These are phyloP conservation scores for Pleurotus platypus DNA, from an alignment of 768 basidiomycete genomes.

Conservation along the genomic window DNA sequence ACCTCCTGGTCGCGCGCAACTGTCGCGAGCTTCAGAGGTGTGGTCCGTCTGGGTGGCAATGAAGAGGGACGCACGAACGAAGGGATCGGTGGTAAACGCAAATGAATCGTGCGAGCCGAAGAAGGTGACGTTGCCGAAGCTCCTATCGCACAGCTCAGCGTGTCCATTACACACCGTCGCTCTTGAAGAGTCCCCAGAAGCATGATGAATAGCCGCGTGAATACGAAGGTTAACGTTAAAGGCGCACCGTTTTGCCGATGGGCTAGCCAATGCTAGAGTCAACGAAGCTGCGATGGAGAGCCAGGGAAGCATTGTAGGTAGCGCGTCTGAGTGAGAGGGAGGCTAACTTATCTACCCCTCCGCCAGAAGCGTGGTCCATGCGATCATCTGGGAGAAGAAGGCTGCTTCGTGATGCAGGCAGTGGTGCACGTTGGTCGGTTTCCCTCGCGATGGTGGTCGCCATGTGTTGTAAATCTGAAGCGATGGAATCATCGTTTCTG, in stretches of 20 bases:
- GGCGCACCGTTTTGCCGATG: not conserved
- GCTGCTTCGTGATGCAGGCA: no score
- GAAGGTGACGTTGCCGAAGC: constrained; percentile 49
- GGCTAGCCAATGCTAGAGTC: not conserved
- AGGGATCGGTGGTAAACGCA: constrained; percentile 43
- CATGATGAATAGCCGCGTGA: not conserved
- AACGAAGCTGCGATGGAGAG: not conserved
- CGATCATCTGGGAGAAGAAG: no score
- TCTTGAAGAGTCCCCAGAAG: constrained; percentile 18
- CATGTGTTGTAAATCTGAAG: no score
- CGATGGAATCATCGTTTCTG: no score
- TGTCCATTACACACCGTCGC: constrained; percentile 62
- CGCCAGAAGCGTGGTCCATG: no score
- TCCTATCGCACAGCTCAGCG: constrained; percentile 54
- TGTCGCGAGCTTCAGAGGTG: not conserved
- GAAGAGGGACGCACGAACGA: constrained; percentile 32
- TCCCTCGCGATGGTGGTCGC: no score
- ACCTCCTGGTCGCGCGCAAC: constrained; percentile 45
- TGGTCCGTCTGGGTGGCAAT: no score
- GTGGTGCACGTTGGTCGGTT: no score
- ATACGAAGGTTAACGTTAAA: no score
- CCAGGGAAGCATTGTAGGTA: no score
- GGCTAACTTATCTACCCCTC: no score
- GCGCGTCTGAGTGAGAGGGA: no score
- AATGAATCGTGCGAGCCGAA: constrained; percentile 57